Evolutionary conservation across 345 rosid species (phyloP), one percentile per base, ranked within the genome.

Genomic region (Camelina hispida): DNA sequence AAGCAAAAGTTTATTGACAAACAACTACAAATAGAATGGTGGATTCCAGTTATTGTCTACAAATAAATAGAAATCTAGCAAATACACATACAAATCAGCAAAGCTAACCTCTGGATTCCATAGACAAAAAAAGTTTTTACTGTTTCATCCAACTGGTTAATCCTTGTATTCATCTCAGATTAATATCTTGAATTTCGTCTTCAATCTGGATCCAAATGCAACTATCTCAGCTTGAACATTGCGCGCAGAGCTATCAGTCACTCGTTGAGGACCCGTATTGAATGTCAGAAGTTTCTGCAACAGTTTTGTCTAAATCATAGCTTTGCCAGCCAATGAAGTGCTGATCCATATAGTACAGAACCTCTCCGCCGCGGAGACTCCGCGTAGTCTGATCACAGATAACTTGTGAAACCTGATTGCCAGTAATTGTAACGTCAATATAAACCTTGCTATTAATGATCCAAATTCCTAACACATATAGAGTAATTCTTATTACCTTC

Each of bases 361-460:
- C 62, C 55, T 59, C 58, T 50, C 47, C 15, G 38, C 11, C 15
- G 38, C 11, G 12, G n/a, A n/a, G n/a, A n/a, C 58, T 50, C 47
- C 15, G 38, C 11, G 12, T 61, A 38, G 32, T 61, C 30, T 61
- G 48, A 38, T 38, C 66, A 61, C 2, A 16, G 17, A 38, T 37
- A 17, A 59, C 47, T 60, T 15, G 16, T 16, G 17, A 62, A 13
- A 62, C 35, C 66, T 62, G 66, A 7, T 13, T 42, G 34, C 47
- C 52, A 66, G 72, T 13, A 43, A 42, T 14, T 9, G 53, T 51
- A 62, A 28, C 30, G 23, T 20, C 64, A 46, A 65, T 43, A 55
- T 73, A 17, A 73, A 38, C 40, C 20, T 73, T 32, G 32, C 35
- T 73, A 9, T 18, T 30, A 53, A 73, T 20, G 62, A 72, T 53